Percentiles rank a stretch among this genome's conserved stretches.
These are phyloP conservation scores for Athelia sp. DNA, from an alignment of 1,284 basidiomycete species.

Conservation along the genomic window DNA sequence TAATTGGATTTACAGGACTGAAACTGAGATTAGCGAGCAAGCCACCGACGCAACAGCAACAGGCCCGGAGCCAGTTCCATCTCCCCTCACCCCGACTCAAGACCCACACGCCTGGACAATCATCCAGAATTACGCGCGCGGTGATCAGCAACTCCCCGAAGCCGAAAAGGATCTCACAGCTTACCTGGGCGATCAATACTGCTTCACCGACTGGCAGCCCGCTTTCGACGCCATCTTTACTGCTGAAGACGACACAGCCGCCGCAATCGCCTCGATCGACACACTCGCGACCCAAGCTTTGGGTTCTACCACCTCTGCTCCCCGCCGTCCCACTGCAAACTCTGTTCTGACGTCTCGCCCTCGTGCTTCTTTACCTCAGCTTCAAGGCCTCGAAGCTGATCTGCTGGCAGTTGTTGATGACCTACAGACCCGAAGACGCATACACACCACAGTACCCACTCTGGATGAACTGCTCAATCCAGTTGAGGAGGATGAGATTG, in stretches of 20 bases:
- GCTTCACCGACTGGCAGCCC: not conserved
- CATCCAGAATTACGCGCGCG: not conserved
- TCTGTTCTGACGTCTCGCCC: not conserved
- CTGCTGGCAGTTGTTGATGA: slow-evolving; percentile 4
- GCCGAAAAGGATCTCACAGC: not conserved
- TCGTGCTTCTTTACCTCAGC: not conserved
- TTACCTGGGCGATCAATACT: not conserved
- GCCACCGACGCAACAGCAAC: too few relatives aligned
- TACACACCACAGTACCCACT: slow-evolving; percentile 10
- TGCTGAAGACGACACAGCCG: not conserved
- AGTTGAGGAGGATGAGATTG: slow-evolving; percentile 15
- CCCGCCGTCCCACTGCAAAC: not conserved
- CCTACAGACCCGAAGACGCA: slow-evolving; percentile 6
- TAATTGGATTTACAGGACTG: too few relatives aligned
- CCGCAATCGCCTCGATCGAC: not conserved
- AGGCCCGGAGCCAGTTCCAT: too few relatives aligned
- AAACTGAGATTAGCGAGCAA: too few relatives aligned
- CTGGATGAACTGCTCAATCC: slow-evolving; percentile 17
- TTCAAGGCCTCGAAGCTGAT: slow-evolving; percentile 1
- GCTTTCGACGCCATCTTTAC: not conserved
- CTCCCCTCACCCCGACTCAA: too few relatives aligned
- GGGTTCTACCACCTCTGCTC: not conserved
- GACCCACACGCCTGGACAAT: not conserved
- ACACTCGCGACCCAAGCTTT: not conserved
- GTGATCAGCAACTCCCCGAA: not conserved